These are phyloP conservation scores for Huiozyma sinensis DNA, from an alignment of 805 yeast species.

Conservation along the genomic window DNA sequence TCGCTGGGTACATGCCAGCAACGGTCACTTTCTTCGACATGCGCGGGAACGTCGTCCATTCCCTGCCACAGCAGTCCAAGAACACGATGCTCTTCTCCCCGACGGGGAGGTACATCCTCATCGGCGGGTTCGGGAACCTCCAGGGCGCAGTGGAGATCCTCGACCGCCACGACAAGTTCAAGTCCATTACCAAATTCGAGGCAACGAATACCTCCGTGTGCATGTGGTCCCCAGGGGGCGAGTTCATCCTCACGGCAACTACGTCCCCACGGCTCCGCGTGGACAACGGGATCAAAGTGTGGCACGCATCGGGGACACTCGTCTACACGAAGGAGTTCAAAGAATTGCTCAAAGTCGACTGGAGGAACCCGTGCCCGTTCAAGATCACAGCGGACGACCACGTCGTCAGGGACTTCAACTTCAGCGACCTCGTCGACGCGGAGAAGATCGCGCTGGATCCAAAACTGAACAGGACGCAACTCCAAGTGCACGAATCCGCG, in stretches of 20 bases:
- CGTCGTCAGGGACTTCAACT: conserved; percentile 24
- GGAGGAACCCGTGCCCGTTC: conserved; percentile 51
- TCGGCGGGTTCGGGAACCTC: conserved; percentile 96
- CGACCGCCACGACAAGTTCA: conserved; percentile 81
- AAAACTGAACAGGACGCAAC: conserved; percentile 37
- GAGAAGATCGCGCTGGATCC: conserved; percentile 33
- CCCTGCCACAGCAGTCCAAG: conserved; percentile 77
- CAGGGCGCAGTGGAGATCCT: conserved; percentile 94
- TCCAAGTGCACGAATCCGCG: conserved; percentile 64
- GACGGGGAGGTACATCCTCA: conserved; percentile 79
- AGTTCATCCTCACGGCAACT: conserved; percentile 87
- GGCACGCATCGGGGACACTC: conserved; percentile 85
- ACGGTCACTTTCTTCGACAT: conserved; percentile 90
- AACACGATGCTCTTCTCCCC: conserved; percentile 90
- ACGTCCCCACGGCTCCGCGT: conserved; percentile 95
- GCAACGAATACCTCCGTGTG: conserved; percentile 95
- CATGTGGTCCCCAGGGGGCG: conserved; percentile 97
- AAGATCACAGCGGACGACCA: conserved; percentile 23
- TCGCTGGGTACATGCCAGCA: conserved; percentile 96
- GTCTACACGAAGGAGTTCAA: conserved; percentile 67
- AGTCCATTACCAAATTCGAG: conserved; percentile 68
- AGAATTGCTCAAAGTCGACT: conserved; percentile 70
- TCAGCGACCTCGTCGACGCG: conserved; percentile 1
- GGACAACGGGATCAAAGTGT: conserved; percentile 86
- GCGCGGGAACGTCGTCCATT: conserved; percentile 76